These are phyloP conservation scores for Amborella trichopoda DNA, from an alignment of 164 flowering plant species.

Conservation along the genomic window DNA sequence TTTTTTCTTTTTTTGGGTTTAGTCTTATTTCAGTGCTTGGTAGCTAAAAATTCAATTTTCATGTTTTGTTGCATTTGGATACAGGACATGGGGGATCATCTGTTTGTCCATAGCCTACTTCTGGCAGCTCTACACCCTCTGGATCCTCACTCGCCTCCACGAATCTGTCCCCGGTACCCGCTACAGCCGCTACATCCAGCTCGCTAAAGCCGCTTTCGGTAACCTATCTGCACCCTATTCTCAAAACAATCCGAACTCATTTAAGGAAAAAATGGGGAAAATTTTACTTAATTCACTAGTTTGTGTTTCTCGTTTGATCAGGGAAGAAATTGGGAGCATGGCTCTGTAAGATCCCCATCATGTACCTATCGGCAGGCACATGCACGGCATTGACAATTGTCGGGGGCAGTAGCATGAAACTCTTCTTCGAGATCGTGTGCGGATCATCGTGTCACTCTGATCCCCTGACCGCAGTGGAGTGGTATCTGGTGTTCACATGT, in stretches of 20 bases:
- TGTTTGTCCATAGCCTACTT: constrained; percentile 31
- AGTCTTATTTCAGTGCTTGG: too few relatives aligned
- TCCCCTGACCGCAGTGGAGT: constrained; percentile 41
- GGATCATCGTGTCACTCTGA: constrained; percentile 23
- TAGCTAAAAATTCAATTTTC: too few relatives aligned
- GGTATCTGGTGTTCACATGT: constrained; percentile 63
- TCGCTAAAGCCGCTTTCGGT: constrained; percentile 63
- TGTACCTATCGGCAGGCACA: constrained; percentile 66
- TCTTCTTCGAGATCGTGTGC: constrained; percentile 36
- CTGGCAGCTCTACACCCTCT: constrained; percentile 70
- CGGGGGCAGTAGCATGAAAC: constrained; percentile 43
- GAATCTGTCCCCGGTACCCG: constrained; percentile 44
- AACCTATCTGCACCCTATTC: background rate
- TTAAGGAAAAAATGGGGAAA: too few relatives aligned
- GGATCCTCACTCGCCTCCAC: constrained; percentile 55
- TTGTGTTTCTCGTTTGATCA: constrained; percentile 9
- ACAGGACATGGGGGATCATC: constrained; percentile 72
- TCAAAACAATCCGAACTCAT: background rate
- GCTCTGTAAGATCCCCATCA: constrained; percentile 37
- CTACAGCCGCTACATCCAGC: constrained; percentile 49
- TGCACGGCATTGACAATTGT: constrained; percentile 45
- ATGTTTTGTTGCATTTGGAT: background rate
- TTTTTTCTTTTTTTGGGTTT: too few relatives aligned
- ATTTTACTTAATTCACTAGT: background rate
- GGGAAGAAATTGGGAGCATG: constrained; percentile 40